Conservation (phyloP, 495 filamentous ascomycete genomes). For the Aspergillus ellipticus region DNA sequence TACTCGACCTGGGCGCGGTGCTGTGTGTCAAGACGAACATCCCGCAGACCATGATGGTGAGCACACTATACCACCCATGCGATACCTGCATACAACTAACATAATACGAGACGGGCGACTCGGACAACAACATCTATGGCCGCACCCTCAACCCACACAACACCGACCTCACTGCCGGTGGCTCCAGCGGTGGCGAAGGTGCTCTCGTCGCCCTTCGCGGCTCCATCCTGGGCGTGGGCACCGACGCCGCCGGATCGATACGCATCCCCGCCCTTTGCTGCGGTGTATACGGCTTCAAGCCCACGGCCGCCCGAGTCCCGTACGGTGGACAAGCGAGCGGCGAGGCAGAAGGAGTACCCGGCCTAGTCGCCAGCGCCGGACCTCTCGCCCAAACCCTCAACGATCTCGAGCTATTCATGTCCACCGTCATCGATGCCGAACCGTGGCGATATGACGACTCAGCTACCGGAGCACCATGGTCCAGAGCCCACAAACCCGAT, state of each 20-base stretch:
- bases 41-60: slow-evolving; percentile 45
- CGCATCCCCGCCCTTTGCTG: slow-evolving; percentile 59
- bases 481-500: neutral
- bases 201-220: slow-evolving; percentile 57
- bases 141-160: slow-evolving; percentile 55
- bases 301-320: slow-evolving; percentile 53
- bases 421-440: slow-evolving; percentile 12
- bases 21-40: slow-evolving; percentile 61
- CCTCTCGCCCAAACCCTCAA: slow-evolving; percentile 35
- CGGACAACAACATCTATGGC: slow-evolving; percentile 35
- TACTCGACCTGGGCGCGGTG: slow-evolving; percentile 40
- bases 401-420: slow-evolving; percentile 30
- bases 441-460: slow-evolving; percentile 18
- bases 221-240: slow-evolving; percentile 59
- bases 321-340: slow-evolving; percentile 30
- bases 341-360: slow-evolving; percentile 43
- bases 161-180: slow-evolving; percentile 49
- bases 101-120: slow-evolving; percentile 39
- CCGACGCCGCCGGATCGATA: slow-evolving; percentile 63
- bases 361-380: slow-evolving; percentile 30
- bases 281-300: slow-evolving; percentile 60
- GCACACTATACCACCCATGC: neutral
- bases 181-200: slow-evolving; percentile 61
- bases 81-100: neutral
- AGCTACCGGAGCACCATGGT: slow-evolving; percentile 18